Evolutionary conservation across 2,329 filamentous ascomycete species (phyloP).

Genomic region (Aspergillus novoparasiticus): DNA sequence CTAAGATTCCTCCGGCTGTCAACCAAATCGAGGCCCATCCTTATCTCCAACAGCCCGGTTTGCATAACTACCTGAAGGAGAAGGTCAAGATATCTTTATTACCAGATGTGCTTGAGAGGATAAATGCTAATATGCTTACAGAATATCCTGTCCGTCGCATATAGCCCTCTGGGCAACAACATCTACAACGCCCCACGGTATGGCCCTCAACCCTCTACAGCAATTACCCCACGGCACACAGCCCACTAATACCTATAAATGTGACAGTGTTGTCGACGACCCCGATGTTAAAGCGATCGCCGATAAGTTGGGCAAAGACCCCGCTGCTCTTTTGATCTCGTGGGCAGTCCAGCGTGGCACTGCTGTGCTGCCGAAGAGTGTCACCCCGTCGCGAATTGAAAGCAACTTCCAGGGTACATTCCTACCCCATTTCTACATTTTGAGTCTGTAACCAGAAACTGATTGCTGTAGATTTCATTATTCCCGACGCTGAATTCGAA

Average conservation of each 20-base stretch:
- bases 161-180: conserved; percentile 62
- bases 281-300: conserved; percentile 63
- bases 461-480: conserved; percentile 29
- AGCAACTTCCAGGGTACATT: conserved; percentile 49
- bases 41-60: conserved; percentile 61
- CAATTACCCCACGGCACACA: not conserved
- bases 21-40: conserved; percentile 71
- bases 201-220: not conserved
- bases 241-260: not conserved
- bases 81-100: conserved; percentile 44
- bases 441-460: not conserved
- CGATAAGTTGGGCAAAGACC: conserved; percentile 62
- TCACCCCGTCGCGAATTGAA: conserved; percentile 55
- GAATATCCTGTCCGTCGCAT: conserved; percentile 58
- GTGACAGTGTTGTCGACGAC: conserved; percentile 59
- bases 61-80: conserved; percentile 56
- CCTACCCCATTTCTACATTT: not conserved
- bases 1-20: conserved; percentile 59
- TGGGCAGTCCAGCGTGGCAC: conserved; percentile 59
- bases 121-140: conserved; percentile 7
- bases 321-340: conserved; percentile 57
- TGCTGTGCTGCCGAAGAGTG: conserved; percentile 58
- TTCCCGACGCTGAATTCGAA: conserved; percentile 39
- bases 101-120: not conserved
- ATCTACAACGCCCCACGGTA: conserved; percentile 33